Conservation (phyloP, 2,329 filamentous ascomycete species). For the Colletotrichum sp. region DNA sequence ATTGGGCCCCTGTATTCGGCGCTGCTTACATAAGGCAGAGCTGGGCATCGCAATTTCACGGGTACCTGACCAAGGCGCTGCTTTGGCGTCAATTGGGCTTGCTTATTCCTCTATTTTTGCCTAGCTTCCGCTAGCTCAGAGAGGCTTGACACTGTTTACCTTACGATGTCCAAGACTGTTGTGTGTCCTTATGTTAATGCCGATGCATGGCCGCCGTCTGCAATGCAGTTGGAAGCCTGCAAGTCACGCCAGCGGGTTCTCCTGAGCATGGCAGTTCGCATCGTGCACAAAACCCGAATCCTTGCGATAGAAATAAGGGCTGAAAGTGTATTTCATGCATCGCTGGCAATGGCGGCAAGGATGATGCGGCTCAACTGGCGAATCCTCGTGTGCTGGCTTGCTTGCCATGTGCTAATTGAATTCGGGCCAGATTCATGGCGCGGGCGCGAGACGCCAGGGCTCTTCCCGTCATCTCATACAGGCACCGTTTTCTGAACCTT, state of each 20-base stretch:
- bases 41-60: not conserved
- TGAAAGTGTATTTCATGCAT: constrained; percentile 13
- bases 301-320: constrained; percentile 4
- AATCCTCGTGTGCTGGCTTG: not conserved
- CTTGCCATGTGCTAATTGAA: constrained; percentile 9
- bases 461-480: constrained; percentile 21
- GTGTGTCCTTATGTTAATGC: not conserved
- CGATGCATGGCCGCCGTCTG: not conserved
- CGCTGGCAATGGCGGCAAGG: not conserved
- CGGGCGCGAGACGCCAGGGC: constrained; percentile 6
- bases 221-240: not conserved
- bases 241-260: not conserved
- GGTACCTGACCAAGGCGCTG: constrained; percentile 16
- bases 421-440: constrained; percentile 3
- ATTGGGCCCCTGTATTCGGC: not conserved
- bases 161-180: not conserved
- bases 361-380: not conserved
- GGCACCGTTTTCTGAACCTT: constrained; percentile 13
- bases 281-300: not conserved
- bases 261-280: not conserved
- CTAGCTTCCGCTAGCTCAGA: not conserved
- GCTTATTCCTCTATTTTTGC: not conserved
- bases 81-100: not conserved
- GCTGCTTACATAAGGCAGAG: not conserved
- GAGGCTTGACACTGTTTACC: not conserved